Evolutionary conservation across 2,329 filamentous ascomycete species (phyloP).

Genomic region (Xylariaceae sp.): DNA sequence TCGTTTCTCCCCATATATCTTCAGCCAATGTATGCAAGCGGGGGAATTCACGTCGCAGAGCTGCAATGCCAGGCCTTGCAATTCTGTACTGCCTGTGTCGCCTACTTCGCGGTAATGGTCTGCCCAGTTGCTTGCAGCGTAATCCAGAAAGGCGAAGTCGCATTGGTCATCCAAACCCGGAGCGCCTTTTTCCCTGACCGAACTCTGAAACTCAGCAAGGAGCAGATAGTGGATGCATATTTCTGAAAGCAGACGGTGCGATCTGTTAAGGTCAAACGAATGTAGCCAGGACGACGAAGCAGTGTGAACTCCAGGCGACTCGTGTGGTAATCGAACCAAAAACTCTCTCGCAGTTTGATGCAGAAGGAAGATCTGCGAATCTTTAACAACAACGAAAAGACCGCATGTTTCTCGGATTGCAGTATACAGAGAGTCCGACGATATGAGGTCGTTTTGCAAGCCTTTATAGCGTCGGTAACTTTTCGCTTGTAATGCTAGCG

Average conservation of each 20-base stretch:
- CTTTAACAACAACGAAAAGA: conserved; percentile 23
- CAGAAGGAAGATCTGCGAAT: conserved; percentile 18
- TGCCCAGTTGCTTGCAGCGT: conserved; percentile 25
- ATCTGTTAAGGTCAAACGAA: conserved; percentile 12
- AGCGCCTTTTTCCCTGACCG: not conserved
- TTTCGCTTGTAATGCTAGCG: conserved; percentile 37
- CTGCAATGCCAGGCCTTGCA: conserved; percentile 8
- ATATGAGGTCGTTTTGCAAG: conserved; percentile 41
- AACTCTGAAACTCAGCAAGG: conserved; percentile 4
- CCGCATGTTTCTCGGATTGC: conserved; percentile 23
- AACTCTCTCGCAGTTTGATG: conserved; percentile 30
- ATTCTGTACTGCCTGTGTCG: not conserved
- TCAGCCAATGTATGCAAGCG: conserved; percentile 10
- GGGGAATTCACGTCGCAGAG: conserved; percentile 16
- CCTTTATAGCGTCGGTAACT: conserved; percentile 54
- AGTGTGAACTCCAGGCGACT: not conserved
- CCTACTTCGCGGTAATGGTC: conserved; percentile 19
- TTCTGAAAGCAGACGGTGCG: conserved; percentile 20
- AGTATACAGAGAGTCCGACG: not conserved
- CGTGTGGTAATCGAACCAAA: not conserved
- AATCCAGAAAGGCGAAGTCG: conserved; percentile 10
- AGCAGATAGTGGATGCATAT: conserved; percentile 21
- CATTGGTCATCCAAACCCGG: not conserved
- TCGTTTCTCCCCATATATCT: conserved; percentile 9
- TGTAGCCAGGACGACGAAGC: conserved; percentile 19